phyloP scores from a whole-genome alignment of 192 early-diverging fungal species.

The Dispira simplex region DNA sequence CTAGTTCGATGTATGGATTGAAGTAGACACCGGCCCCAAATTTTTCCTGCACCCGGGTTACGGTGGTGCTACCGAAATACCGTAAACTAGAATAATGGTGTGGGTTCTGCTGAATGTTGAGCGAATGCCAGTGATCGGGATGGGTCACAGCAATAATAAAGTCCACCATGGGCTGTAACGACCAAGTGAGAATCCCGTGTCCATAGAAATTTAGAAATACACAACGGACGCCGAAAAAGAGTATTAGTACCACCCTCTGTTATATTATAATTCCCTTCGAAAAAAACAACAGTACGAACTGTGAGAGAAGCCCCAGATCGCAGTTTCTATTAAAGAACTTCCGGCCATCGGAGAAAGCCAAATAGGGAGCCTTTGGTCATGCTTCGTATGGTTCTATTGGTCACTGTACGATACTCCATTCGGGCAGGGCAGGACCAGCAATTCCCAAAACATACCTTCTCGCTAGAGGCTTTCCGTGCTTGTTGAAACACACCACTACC shows the following conservation, averaged over 20 bases:
- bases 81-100: conserved; percentile 82
- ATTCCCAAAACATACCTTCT: conserved; percentile 17
- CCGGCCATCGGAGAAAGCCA: background rate
- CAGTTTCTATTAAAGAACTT: conserved; percentile 10
- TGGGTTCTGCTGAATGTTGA: conserved; percentile 86
- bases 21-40: conserved; percentile 89
- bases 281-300: background rate
- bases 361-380: conserved; percentile 15
- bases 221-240: conserved; percentile 9
- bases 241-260: background rate
- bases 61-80: conserved; percentile 49
- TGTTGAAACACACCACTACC: conserved; percentile 92
- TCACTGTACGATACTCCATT: background rate
- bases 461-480: conserved; percentile 49
- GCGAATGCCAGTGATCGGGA: conserved; percentile 91
- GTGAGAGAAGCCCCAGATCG: background rate
- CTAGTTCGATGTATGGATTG: conserved; percentile 81
- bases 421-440: conserved; percentile 4
- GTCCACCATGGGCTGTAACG: conserved; percentile 76
- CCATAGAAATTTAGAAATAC: no score
- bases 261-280: background rate
- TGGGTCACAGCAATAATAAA: conserved; percentile 92
- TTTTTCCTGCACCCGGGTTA: conserved; percentile 63
- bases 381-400: background rate
- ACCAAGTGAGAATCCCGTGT: no score